Base-by-base conservation (phyloP, 2,329 filamentous ascomycete species). In the Tolypocladium tropicale region DNA sequence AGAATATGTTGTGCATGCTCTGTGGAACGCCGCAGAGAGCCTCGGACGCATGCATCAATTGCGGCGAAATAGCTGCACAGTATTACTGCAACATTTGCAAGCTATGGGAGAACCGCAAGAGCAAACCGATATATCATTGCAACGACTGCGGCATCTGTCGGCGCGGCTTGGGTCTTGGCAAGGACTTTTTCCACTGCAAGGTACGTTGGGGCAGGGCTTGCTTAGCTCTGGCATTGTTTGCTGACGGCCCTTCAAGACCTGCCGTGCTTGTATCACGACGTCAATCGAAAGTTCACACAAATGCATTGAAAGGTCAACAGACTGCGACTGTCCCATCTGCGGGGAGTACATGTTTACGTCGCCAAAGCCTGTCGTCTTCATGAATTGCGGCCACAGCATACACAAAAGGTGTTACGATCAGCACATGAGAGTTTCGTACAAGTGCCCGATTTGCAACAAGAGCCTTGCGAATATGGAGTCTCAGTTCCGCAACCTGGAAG, bases 161-260 rank as follows among this genome's bases (percentile, higher is more conserved):
- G 57, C 86, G 92, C 56, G 94, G 94, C 1, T 83, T 90, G 69
- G 94, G 94, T 1, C 76, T 99, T 33, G 93, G 94, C 4, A 97
- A 96, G 68, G 94, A 99, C 68, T 99, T 95, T 69, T 92, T 95
- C 66, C 94, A 99, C 72, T 99, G 94, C 87, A 95, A 96, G 82
- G 90, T 93, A 75, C 70, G 73, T 63, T 30, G 30, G 30, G 36
- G 50, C 21, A 14, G 21, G 18, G 9, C 2, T 1, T 14, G 6
- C 18, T 6, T 11, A 32, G 30, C 14, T 25, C 16, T 32, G 23
- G 12, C 12, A 10, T 16, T 4, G 9, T 21, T 55, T 50, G 39
- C 60, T 65, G 53, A 68, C 58, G 16, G n/a, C 18, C 14, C 25
- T 18, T 30, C 14, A 61, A 91, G 86, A 92, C 85, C 64, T 99